Evolutionary conservation across 2,329 filamentous ascomycete genomes (phyloP).

Genomic region (Aureobasidium zeae): DNA sequence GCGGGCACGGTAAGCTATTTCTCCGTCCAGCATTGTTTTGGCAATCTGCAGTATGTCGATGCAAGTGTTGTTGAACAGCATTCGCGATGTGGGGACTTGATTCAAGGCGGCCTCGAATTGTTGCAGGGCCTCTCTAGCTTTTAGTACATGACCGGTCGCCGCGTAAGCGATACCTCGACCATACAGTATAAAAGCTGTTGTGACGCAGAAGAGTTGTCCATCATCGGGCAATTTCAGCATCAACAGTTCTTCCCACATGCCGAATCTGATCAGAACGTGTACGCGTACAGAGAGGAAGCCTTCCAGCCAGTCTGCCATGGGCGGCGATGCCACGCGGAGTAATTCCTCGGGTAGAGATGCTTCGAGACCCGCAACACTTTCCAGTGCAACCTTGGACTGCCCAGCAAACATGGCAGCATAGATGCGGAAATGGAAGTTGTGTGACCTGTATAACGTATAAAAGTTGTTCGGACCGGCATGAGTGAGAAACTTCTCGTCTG

Average conservation of each 20-base stretch:
- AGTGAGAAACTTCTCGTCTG: slow-evolving; percentile 57
- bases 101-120: slow-evolving; percentile 45
- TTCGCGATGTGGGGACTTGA: slow-evolving; percentile 50
- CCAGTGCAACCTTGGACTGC: slow-evolving; percentile 51
- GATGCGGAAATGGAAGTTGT: slow-evolving; percentile 65
- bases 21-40: slow-evolving; percentile 59
- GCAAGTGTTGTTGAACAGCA: slow-evolving; percentile 60
- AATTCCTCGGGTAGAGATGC: slow-evolving; percentile 53
- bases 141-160: slow-evolving; percentile 44
- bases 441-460: slow-evolving; percentile 66
- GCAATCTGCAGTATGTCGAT: slow-evolving; percentile 53
- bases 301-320: slow-evolving; percentile 71
- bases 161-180: slow-evolving; percentile 59
- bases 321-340: slow-evolving; percentile 47
- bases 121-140: slow-evolving; percentile 38
- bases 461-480: slow-evolving; percentile 57
- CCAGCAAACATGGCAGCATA: slow-evolving; percentile 74
- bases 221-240: slow-evolving; percentile 49
- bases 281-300: slow-evolving; percentile 57
- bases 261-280: slow-evolving; percentile 65
- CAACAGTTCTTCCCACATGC: slow-evolving; percentile 59
- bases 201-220: slow-evolving; percentile 54
- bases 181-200: slow-evolving; percentile 59
- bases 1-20: slow-evolving; percentile 59
- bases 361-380: slow-evolving; percentile 53